Conservation (phyloP, 495 filamentous ascomycete species). For the Penicillium macrosclerotiorum region DNA sequence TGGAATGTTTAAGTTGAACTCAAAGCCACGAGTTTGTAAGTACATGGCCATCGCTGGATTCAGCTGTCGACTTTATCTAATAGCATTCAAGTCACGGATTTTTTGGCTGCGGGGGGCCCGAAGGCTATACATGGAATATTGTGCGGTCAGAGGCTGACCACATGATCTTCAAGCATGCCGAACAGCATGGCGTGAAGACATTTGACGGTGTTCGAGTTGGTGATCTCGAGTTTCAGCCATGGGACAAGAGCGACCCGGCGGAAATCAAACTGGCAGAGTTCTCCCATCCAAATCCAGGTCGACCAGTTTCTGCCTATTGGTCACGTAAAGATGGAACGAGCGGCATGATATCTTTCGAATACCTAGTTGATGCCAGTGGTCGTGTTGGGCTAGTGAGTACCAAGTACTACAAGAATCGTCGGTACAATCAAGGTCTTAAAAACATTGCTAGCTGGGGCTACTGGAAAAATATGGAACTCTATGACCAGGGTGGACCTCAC, state of each 20-base stretch:
- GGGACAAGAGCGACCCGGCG: constrained; percentile 13
- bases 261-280: constrained; percentile 4
- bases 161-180: constrained; percentile 50
- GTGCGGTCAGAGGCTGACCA: constrained; percentile 53
- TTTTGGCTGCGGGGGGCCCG: constrained; percentile 41
- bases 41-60: background rate
- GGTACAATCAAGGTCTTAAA: constrained; percentile 34
- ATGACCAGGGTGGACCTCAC: constrained; percentile 13
- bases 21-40: constrained; percentile 26
- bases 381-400: constrained; percentile 32
- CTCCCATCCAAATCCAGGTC: constrained; percentile 27
- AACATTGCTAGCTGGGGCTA: constrained; percentile 43
- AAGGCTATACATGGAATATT: constrained; percentile 50
- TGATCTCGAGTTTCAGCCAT: constrained; percentile 21
- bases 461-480: constrained; percentile 22
- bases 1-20: constrained; percentile 45
- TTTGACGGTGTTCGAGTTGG: constrained; percentile 47
- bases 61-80: background rate
- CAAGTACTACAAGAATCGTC: constrained; percentile 40
- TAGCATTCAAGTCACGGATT: constrained; percentile 42
- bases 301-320: constrained; percentile 47
- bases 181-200: constrained; percentile 38
- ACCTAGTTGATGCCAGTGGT: constrained; percentile 38
- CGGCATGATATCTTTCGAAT: constrained; percentile 36
- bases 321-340: constrained; percentile 37